Base-by-base conservation (phyloP, 371 early-diverging fungal genomes). In the Mucor mucedo region DNA sequence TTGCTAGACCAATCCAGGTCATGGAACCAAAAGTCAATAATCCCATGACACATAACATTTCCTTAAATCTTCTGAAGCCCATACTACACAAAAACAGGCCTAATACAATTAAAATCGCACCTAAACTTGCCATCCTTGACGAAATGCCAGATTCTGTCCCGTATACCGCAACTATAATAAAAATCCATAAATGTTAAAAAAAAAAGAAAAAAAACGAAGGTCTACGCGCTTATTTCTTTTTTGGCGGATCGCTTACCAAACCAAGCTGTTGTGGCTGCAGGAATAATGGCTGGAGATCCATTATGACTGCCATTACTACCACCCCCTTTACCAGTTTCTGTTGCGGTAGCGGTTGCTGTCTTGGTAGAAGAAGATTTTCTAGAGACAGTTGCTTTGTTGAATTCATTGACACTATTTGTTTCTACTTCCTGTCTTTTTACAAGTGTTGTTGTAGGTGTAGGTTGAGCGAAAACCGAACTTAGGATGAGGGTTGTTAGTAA, bases 1-100 rank as follows among this genome's bases (percentile, higher is more conserved):
- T 70, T 10, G 62, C 58, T 40, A 70, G 42, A 2, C 59, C 70
- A 14, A 70, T 62, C 70, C 70, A 70, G 44, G 70, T 59, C 57
- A 70, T 62, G 10, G 66, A 62, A 5, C 76, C 76, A 48, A 76
- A 68, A 14, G 74, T 70, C 8, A 78, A 53, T 13, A 78, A 66
- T 38, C 79, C 79, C 47, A 50, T 65, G 33, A 76, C 58, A 40
- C 55, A 63, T 6, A 72, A 33, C 41, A 73, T 78, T 8, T 57
- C 32, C 40, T 69, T 71, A 11, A 66, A 69, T 10, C 64, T 41
- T 16, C 74, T 68, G 32, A 72, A 70, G 6, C 79, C 79, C 38
- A 71, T 58, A 4, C 55, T 40, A 44, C 68, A 52, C 32, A 78
- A 66, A 53, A 69, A 78, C 2, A 76, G 35, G 14, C 74, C 76